Conservation (phyloP, 768 basidiomycete genomes). For the Xanthoconium purpureum region DNA sequence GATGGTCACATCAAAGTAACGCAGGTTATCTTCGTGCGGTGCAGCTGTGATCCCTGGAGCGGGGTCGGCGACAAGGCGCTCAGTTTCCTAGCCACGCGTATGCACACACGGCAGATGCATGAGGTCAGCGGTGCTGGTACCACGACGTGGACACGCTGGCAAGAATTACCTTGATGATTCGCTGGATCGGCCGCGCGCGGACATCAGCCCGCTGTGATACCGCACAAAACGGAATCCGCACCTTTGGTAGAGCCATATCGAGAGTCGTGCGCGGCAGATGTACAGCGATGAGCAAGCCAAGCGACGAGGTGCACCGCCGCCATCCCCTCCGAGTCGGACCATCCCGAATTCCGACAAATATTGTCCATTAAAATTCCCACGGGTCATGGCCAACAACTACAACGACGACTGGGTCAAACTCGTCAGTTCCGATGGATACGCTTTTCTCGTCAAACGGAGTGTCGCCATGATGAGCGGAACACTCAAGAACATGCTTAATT, state of each 20-base stretch:
- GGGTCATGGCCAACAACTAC: constrained; percentile 19
- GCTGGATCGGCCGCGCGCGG: constrained; percentile 30
- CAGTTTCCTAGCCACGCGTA: constrained; percentile 73
- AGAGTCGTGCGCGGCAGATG: constrained; percentile 14
- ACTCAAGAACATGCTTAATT: constrained; percentile 76
- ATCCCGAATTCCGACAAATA: constrained; percentile 18
- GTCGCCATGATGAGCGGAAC: constrained; percentile 79
- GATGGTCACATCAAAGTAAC: constrained; percentile 98
- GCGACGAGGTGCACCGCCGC: constrained; percentile 2
- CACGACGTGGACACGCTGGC: constrained; percentile 16
- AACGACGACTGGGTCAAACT: constrained; percentile 70
- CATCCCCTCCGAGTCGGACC: background rate
- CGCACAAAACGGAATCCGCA: constrained; percentile 4
- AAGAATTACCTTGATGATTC: constrained; percentile 48
- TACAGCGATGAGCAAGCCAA: constrained; percentile 12
- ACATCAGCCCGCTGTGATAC: constrained; percentile 1
- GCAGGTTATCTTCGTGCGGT: constrained; percentile 95
- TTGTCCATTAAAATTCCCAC: constrained; percentile 19
- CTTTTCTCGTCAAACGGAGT: constrained; percentile 73
- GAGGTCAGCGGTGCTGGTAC: constrained; percentile 19
- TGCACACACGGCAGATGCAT: constrained; percentile 12
- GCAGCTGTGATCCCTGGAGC: constrained; percentile 95
- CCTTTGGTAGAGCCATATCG: constrained; percentile 39
- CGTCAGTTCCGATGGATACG: constrained; percentile 74
- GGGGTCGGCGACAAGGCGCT: constrained; percentile 92